These are phyloP conservation scores for Lachnellula arida DNA, from an alignment of 2,329 filamentous ascomycete species.

Conservation along the genomic window DNA sequence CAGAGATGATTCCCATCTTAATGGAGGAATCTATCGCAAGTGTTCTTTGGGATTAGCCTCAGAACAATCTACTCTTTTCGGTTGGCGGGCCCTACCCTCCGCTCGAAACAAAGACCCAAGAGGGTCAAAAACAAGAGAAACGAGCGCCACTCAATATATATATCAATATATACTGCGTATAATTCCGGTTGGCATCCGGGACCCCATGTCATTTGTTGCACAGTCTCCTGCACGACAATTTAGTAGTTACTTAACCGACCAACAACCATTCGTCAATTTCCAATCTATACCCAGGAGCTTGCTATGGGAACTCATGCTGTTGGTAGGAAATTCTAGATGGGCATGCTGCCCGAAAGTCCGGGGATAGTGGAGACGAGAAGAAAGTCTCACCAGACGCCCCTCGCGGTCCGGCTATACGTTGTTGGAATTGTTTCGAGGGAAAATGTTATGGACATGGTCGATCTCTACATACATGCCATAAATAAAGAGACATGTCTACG, in stretches of 20 bases:
- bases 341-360: conserved; percentile 22
- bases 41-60: not conserved
- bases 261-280: not conserved
- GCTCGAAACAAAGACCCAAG: not conserved
- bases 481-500: conserved; percentile 18
- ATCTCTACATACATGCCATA: conserved; percentile 8
- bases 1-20: not conserved
- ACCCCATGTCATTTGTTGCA: not conserved
- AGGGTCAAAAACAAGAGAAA: not conserved
- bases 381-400: conserved; percentile 2
- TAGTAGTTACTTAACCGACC: not conserved
- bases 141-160: not conserved
- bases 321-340: conserved; percentile 1
- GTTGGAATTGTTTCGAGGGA: not conserved
- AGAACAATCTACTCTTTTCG: not conserved
- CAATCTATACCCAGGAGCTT: not conserved
- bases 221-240: not conserved
- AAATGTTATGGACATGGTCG: not conserved
- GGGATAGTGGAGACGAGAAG: conserved; percentile 5
- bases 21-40: not conserved
- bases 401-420: not conserved
- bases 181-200: not conserved
- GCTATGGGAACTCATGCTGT: not conserved
- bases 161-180: not conserved
- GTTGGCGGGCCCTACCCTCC: not conserved